Evolutionary conservation across 2,329 filamentous ascomycete species (phyloP).

Genomic region (Kalaharituber pfeilii): DNA sequence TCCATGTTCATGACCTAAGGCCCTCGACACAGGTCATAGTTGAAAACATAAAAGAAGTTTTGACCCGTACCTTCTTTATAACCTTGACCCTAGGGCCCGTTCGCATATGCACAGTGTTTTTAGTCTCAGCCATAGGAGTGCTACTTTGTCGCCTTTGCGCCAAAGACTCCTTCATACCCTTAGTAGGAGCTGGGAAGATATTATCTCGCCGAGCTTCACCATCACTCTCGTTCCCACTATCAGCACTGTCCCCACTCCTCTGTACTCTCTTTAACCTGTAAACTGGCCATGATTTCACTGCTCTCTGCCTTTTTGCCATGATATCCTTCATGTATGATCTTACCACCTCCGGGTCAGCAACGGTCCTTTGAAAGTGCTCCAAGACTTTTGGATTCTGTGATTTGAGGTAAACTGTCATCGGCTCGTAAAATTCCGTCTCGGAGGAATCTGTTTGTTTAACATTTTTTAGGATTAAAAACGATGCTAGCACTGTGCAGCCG

Average conservation of each 20-base stretch:
- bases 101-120: not conserved
- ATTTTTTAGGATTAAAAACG: slow-evolving; percentile 43
- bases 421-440: slow-evolving; percentile 51
- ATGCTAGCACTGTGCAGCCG: slow-evolving; percentile 49
- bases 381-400: slow-evolving; percentile 39
- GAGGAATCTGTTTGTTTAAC: not conserved
- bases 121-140: slow-evolving; percentile 3
- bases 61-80: slow-evolving; percentile 20
- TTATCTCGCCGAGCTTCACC: slow-evolving; percentile 3
- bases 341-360: slow-evolving; percentile 46
- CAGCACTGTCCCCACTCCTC: not conserved
- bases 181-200: slow-evolving; percentile 7
- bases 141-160: slow-evolving; percentile 3
- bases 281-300: slow-evolving; percentile 48
- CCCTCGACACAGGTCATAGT: not conserved
- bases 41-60: slow-evolving; percentile 2
- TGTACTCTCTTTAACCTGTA: slow-evolving; percentile 33
- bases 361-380: slow-evolving; percentile 43
- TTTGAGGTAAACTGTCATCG: slow-evolving; percentile 44
- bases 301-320: slow-evolving; percentile 51
- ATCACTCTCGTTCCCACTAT: slow-evolving; percentile 8
- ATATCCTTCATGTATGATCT: slow-evolving; percentile 51
- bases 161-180: slow-evolving; percentile 6
- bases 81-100: slow-evolving; percentile 16
- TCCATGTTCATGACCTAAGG: not conserved